Evolutionary conservation across 1,139 yeast genomes (phyloP), one percentile per base, ranked within the genome.

Genomic region (Blastobotrys apis): DNA sequence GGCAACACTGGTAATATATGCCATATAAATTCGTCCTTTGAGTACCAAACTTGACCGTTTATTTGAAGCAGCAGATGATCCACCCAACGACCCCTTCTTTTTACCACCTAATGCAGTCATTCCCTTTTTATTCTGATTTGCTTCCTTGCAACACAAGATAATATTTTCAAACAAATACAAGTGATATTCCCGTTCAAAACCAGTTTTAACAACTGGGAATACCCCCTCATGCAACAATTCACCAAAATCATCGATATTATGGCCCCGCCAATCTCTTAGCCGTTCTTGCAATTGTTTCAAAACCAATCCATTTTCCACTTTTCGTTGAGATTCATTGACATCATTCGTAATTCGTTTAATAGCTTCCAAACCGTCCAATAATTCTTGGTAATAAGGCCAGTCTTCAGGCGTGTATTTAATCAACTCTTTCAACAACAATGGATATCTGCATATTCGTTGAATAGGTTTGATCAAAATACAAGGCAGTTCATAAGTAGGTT

Each of bases 191-290:
- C 86, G 79, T 62, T 92, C 98, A 42, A 76, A 74, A 36, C 87
- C 94, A 37, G 77, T 77, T 61, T 84, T 60, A 38, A 62, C 87
- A 12, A 92, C 95, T 2, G 82, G 81, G 37, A 86, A 92, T 31
- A 73, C 69, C 43, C 92, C 95, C 58, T 81, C 86, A 59, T 81
- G 80, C 41, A 90, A 66, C 46, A 92, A 73, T 49, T 85, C 94
- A 23, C 99, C 98, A 65, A 88, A 87, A 54, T 81, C 85, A 49
- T 74, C 75, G 43, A 85, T 70, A 52, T 81, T 81, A 64, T 87
- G 90, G n/a, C 97, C 97, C 55, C 90, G 78, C 98, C 98, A 92
- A 64, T 90, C 94, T 33, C 75, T 72, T 10, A 90, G 94, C 48
- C 92, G 74, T 33, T 79, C 84, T 44, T 76, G 73, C 37, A 92